phyloP scores from a whole-genome alignment of 331 rosid genomes.

The Spiraea crenata region DNA sequence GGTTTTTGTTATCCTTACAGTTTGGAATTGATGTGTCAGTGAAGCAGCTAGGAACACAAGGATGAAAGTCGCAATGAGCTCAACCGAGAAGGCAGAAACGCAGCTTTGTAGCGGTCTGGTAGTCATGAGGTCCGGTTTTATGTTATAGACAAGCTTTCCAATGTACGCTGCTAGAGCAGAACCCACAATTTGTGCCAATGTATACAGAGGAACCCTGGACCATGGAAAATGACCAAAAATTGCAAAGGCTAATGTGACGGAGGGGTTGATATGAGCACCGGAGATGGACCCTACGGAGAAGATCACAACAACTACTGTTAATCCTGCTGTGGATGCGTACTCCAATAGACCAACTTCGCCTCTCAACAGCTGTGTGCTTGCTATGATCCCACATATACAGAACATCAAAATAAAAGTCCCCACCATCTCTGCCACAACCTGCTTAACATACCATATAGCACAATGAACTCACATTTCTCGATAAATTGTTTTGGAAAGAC shows the following conservation, averaged over 20 bases:
- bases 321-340: conserved; percentile 79
- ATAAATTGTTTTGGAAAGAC: background rate
- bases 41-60: conserved; percentile 70
- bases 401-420: conserved; percentile 78
- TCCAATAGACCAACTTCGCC: conserved; percentile 65
- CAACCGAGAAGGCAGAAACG: conserved; percentile 73
- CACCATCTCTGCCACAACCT: conserved; percentile 78
- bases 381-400: conserved; percentile 64
- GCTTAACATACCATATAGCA: background rate
- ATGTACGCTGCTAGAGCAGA: conserved; percentile 60
- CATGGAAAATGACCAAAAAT: conserved; percentile 71
- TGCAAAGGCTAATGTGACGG: conserved; percentile 80
- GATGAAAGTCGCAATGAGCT: conserved; percentile 73
- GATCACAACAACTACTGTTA: conserved; percentile 67
- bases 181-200: conserved; percentile 67
- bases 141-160: conserved; percentile 55
- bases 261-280: conserved; percentile 87
- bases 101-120: conserved; percentile 58
- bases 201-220: conserved; percentile 69
- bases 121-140: conserved; percentile 52
- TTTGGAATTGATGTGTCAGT: conserved; percentile 47
- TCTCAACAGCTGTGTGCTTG: conserved; percentile 46
- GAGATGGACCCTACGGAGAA: conserved; percentile 72
- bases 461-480: background rate
- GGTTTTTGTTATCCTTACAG: conserved; percentile 40